phyloP scores from a whole-genome alignment of 345 rosid genomes.

The Moringa oleifera region DNA sequence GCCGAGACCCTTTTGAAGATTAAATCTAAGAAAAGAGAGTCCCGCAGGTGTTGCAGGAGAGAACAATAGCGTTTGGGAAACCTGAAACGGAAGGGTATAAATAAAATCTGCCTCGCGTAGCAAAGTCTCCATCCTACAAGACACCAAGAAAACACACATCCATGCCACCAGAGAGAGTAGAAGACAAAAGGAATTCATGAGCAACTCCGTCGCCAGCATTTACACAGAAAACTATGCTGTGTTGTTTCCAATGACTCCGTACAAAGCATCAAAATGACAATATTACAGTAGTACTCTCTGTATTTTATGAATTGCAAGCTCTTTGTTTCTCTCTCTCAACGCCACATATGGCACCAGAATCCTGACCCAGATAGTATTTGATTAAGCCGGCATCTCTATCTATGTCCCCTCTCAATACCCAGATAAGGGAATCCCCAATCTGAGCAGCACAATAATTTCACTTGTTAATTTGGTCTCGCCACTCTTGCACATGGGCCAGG shows the following conservation, averaged over 20 bases:
- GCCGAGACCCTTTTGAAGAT: neutral
- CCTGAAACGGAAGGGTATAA: neutral
- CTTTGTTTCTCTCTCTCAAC: neutral
- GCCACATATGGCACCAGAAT: too few species aligned
- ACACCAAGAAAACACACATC: neutral
- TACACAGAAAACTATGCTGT: slow-evolving; percentile 3
- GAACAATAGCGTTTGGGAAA: neutral
- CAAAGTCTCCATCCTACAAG: neutral
- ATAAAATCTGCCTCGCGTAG: neutral
- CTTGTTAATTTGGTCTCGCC: too few species aligned
- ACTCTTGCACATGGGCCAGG: too few species aligned
- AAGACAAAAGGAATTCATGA: slow-evolving; percentile 9
- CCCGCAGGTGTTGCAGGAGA: neutral
- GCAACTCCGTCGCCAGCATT: slow-evolving; percentile 21
- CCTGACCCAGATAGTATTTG: too few species aligned
- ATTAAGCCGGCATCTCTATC: too few species aligned
- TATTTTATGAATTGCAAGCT: neutral
- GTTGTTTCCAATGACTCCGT: slow-evolving; percentile 14
- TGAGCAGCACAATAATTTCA: too few species aligned
- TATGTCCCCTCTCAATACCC: too few species aligned
- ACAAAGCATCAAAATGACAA: neutral
- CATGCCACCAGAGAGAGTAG: slow-evolving; percentile 2
- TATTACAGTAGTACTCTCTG: neutral
- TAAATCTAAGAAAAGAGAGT: slow-evolving; percentile 1
- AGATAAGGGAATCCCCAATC: too few species aligned